Percentiles rank a stretch among this genome's conserved stretches.
Evolutionary conservation across 2,329 filamentous ascomycete species (phyloP).

Genomic region (Mycocentrospora acerina): DNA sequence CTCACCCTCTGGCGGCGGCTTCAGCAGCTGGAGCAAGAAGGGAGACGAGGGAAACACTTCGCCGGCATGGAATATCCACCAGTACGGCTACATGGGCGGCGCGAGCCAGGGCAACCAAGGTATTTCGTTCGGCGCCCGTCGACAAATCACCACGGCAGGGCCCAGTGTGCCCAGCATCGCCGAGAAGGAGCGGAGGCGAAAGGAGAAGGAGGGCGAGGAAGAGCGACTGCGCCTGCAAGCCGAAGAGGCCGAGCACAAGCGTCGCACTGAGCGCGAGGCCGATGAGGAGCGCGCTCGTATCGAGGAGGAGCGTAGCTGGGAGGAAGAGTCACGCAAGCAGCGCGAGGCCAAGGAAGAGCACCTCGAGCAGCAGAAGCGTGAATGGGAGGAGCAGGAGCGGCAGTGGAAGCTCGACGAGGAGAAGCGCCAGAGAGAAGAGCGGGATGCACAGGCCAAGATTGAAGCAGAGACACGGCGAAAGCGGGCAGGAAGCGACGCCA

Average conservation of each 20-base stretch:
- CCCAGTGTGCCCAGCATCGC: conserved; percentile 78
- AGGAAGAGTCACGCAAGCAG: conserved; percentile 62
- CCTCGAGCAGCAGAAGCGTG: conserved; percentile 67
- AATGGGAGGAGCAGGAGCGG: conserved; percentile 75
- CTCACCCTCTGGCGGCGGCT: conserved; percentile 52
- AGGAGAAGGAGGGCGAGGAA: conserved; percentile 59
- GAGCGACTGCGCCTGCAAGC: conserved; percentile 52
- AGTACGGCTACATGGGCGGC: conserved; percentile 96
- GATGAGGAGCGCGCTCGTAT: conserved; percentile 64
- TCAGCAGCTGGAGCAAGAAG: conserved; percentile 90
- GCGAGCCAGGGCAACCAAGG: conserved; percentile 95
- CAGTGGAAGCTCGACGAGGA: conserved; percentile 79
- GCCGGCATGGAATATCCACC: conserved; percentile 97
- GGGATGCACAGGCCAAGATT: conserved; percentile 67
- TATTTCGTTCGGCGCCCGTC: conserved; percentile 84
- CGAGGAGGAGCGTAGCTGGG: conserved; percentile 68
- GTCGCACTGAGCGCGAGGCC: conserved; percentile 53
- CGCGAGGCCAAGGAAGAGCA: conserved; percentile 61
- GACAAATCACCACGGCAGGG: conserved; percentile 85
- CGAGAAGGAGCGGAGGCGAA: conserved; percentile 75
- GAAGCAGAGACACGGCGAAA: conserved; percentile 66
- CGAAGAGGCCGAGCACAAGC: conserved; percentile 55
- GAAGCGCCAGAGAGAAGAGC: conserved; percentile 69
- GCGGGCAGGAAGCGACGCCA: conserved; percentile 62
- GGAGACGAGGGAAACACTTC: conserved; percentile 76